Percentiles rank a stretch among this genome's conserved stretches.
phyloP scores from a whole-genome alignment of 441 rosid genomes.

The Melastoma candidum region DNA sequence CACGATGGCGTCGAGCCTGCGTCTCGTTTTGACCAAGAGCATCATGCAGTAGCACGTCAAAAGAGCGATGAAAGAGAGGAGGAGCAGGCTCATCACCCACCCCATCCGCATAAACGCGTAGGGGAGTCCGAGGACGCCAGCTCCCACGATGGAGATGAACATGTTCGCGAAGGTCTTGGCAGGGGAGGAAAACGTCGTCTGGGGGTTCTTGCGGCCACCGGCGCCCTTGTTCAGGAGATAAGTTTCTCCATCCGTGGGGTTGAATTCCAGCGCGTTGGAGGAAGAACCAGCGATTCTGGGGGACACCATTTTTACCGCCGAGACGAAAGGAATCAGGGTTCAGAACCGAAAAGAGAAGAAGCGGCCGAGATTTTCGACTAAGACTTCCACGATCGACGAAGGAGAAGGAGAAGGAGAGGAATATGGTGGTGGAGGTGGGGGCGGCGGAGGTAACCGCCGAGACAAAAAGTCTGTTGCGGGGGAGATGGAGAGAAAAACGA shows the following conservation, averaged over 20 bases:
- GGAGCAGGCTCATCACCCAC: conserved; percentile 58
- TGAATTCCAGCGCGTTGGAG: conserved; percentile 26
- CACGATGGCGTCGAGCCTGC: conserved; percentile 36
- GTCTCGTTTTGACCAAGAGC: conserved; percentile 60
- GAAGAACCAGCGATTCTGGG: conserved; percentile 27
- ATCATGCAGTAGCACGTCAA: conserved; percentile 61
- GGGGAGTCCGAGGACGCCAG: conserved; percentile 77
- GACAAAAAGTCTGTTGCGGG: too few species aligned
- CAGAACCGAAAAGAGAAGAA: too few species aligned
- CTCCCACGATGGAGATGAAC: conserved; percentile 76
- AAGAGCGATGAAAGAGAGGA: conserved; percentile 44
- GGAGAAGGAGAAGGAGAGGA: too few species aligned
- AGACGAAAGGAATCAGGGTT: too few species aligned
- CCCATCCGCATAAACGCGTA: conserved; percentile 76
- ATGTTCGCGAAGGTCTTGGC: conserved; percentile 75
- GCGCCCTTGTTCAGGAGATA: conserved; percentile 36
- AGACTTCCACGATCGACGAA: too few species aligned
- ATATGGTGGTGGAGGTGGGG: too few species aligned
- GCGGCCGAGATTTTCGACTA: too few species aligned
- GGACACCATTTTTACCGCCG: conserved; percentile 23
- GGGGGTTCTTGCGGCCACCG: too few species aligned
- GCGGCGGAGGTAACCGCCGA: too few species aligned
- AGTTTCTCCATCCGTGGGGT: conserved; percentile 36
- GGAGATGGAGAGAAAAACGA: too few species aligned
- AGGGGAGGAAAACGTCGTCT: conserved; percentile 35